phyloP scores from a whole-genome alignment of 1,139 yeast genomes.

The Waltiozyma sp. region DNA sequence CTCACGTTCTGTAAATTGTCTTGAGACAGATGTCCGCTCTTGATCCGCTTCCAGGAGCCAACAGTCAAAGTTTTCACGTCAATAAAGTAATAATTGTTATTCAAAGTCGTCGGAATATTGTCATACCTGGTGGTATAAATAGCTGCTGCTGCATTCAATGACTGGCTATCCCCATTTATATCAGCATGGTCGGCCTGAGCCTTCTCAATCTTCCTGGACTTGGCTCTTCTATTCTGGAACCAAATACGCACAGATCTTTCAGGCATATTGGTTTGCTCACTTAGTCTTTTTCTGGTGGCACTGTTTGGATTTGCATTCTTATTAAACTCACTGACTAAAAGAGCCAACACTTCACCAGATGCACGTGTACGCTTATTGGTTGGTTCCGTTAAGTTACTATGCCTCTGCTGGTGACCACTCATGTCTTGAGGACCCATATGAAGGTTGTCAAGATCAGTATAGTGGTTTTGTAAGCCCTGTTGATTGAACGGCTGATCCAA shows the following conservation, averaged over 20 bases:
- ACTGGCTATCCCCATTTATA: conserved; percentile 3
- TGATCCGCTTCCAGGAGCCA: conserved; percentile 71
- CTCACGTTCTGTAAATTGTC: conserved; percentile 26
- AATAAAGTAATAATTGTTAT: conserved; percentile 56
- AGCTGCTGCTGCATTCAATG: neutral
- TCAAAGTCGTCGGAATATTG: conserved; percentile 41
- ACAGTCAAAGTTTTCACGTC: conserved; percentile 60
- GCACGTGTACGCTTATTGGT: conserved; percentile 45
- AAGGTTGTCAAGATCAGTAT: neutral
- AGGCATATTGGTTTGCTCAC: conserved; percentile 72
- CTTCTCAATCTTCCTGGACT: conserved; percentile 45
- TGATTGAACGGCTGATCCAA: neutral
- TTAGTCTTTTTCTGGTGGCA: conserved; percentile 57
- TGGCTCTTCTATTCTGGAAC: conserved; percentile 91
- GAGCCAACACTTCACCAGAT: conserved; percentile 70
- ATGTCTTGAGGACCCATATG: neutral
- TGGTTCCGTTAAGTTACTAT: conserved; percentile 3
- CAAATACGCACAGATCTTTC: conserved; percentile 89
- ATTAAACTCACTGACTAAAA: conserved; percentile 59
- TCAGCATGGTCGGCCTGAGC: conserved; percentile 27
- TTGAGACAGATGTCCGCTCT: conserved; percentile 42
- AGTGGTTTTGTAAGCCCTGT: neutral
- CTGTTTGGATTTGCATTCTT: conserved; percentile 63
- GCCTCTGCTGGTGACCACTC: neutral
- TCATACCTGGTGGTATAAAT: conserved; percentile 20